A percentile compares a stretch with the other conserved stretches of the same genome.
Conservation (phyloP, 768 basidiomycete genomes). For the Boletus vermiculosoides region DNA sequence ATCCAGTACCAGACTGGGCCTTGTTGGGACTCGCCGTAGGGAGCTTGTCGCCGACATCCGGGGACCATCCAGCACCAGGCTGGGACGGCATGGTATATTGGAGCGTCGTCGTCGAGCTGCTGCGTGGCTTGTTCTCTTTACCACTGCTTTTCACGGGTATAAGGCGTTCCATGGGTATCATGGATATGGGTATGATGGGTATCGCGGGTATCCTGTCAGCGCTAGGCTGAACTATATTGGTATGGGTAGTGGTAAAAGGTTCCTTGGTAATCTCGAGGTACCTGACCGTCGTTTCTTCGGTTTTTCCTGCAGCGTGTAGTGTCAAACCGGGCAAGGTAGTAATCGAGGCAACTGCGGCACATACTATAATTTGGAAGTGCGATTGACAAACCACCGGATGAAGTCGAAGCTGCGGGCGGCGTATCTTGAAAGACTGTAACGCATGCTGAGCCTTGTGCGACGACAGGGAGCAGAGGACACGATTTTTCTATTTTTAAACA, state of each 20-base stretch:
- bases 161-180: constrained; percentile 3
- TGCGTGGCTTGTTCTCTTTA: constrained; percentile 18
- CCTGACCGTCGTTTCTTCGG: constrained; percentile 1
- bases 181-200: constrained; percentile 5
- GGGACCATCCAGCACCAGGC: constrained; percentile 3
- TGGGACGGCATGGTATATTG: background rate
- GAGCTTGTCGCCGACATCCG: background rate
- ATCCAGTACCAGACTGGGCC: background rate
- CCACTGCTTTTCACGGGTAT: constrained; percentile 2
- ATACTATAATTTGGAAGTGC: constrained; percentile 1
- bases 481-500: background rate
- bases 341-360: background rate
- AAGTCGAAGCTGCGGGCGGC: background rate
- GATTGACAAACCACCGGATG: background rate
- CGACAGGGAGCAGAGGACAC: background rate
- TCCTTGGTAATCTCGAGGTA: background rate
- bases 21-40: background rate
- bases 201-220: constrained; percentile 8
- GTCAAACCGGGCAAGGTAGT: background rate
- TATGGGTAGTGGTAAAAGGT: background rate
- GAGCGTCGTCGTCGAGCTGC: constrained; percentile 3
- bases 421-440: background rate
- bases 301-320: background rate
- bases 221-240: constrained; percentile 4
- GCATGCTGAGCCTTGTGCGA: background rate